Evolutionary conservation across 1,284 basidiomycete species (phyloP), one percentile per base, ranked within the genome.

Genomic region (Irpex sp.): DNA sequence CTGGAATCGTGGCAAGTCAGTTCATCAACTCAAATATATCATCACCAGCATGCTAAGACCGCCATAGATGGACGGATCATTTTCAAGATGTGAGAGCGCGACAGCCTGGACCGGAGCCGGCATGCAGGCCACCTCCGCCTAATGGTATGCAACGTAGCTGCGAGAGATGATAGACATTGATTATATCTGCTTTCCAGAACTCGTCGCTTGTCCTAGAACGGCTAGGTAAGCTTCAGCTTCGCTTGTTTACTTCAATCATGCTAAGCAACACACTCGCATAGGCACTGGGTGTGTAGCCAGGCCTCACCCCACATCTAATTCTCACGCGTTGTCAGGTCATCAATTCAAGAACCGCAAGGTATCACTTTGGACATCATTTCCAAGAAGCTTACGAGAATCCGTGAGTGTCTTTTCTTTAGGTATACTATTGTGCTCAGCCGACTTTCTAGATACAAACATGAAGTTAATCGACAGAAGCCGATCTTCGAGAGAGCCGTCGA

Each of bases 1-100:
- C 65, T 91, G 88, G 88, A 85, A 87, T 72, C 83, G 88, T 62
- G 88, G 87, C 75, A 86, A 82, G 86, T 85, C 65, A 64, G 81
- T 77, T 5, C 58, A 15, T n/a, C 38, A 11, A 26, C 4, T 34
- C 8, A 40, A 51, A 6, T 40, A 19, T 26, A 4, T 21, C 31
- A 6, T 8, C n/a, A 26, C 51, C 9, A 57, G 58, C 54, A 26
- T 31, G 62, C 19, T 19, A 6, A 38, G 8, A 55, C 57, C 6
- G 47, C 37, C 8, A 5, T 65, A 88, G 87, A 69, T 91, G 87
- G 88, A 78, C 75, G 47, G 86, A 89, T 66, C 81, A 89, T 69
- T 91, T 91, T 68, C 74, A 84, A 68, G 80, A 84, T 63, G 77
- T 88, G 9, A 78, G 79, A n/a, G 62, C 70, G 34, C 76, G 77